Evolutionary conservation across 257 asterid genomes (phyloP), one percentile per base, ranked within the genome.

Genomic region (Fraxinus quadrangulata): DNA sequence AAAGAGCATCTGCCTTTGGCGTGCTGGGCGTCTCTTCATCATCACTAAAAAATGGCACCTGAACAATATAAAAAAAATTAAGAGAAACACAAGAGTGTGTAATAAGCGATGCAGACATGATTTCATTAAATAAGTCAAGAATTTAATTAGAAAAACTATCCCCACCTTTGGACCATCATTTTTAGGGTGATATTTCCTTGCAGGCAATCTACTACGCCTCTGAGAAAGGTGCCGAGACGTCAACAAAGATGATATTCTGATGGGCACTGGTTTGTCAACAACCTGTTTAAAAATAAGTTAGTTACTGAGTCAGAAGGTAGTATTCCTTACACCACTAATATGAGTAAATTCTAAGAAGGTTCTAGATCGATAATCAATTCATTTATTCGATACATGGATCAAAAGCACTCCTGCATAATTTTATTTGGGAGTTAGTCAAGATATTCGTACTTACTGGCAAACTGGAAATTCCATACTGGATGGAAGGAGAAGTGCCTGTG

Each of bases 391-490:
- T 36, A 61, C 75, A 45, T 71, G 7, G 67, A 49, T 42, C 70
- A 76, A 59, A 67, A 75, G 69, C 68, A 77, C 19, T 13, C 61
- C 61, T 59, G 73, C 37, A 82, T 45, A 26, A 51, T 21, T 23
- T 71, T 75, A n/a, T 16, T 14, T 37, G 36, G 51, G 39, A 67
- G 70, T 65, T 67, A 72, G 56, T 73, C 13, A 67, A 72, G 71
- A 59, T n/a, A 8, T 14, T 26, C 71, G 75, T 56, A 88, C 98
- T 89, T 83, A 96, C 99, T 17, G 99, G 98, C 81, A 93, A 82
- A 88, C 96, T 96, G 72, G 98, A 96, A 79, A 96, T 96, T 80
- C 99, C 98, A 84, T 96, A 96, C 85, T 96, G 99, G 81, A 96
- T 79, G 71, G 99, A 86, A 78, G 97, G 88, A 49, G 99, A 92